Percentiles rank a stretch among this genome's conserved stretches.
These are phyloP conservation scores for Clarkia xantiana DNA, from an alignment of 345 rosid genomes.

Conservation along the genomic window DNA sequence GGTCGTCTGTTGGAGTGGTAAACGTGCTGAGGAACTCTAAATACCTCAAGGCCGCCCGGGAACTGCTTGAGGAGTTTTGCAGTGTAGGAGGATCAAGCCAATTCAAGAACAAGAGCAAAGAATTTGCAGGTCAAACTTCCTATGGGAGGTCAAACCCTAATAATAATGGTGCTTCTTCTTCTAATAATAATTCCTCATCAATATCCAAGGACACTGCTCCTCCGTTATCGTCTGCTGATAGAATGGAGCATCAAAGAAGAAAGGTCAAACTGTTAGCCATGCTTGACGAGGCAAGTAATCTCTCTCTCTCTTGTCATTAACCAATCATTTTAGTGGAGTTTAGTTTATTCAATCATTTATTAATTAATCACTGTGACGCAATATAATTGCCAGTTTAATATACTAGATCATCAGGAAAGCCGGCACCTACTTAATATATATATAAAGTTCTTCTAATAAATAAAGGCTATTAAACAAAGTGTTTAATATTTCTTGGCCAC, in stretches of 20 bases:
- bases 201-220: slow-evolving; percentile 45
- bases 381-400: not conserved
- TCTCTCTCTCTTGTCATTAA: slow-evolving; percentile 10
- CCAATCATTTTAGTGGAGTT: slow-evolving; percentile 8
- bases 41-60: slow-evolving; percentile 66
- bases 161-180: slow-evolving; percentile 13
- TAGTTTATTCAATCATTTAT: slow-evolving; percentile 14
- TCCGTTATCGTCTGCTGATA: slow-evolving; percentile 60
- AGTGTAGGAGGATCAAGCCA: slow-evolving; percentile 77
- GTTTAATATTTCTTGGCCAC: no score
- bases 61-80: slow-evolving; percentile 84
- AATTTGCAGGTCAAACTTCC: slow-evolving; percentile 15
- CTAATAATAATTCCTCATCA: slow-evolving; percentile 29
- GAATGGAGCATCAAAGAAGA: slow-evolving; percentile 91
- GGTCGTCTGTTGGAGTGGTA: slow-evolving; percentile 41
- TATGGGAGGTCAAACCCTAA: slow-evolving; percentile 48
- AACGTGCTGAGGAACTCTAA: slow-evolving; percentile 64
- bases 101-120: slow-evolving; percentile 39
- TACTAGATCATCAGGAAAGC: no score
- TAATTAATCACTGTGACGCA: slow-evolving; percentile 2
- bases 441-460: not conserved
- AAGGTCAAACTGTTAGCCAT: slow-evolving; percentile 85
- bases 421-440: no score
- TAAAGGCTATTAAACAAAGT: no score
- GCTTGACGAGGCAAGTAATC: slow-evolving; percentile 97